Conservation (phyloP, 2,329 filamentous ascomycete genomes). For the Clarireedia sp. region DNA sequence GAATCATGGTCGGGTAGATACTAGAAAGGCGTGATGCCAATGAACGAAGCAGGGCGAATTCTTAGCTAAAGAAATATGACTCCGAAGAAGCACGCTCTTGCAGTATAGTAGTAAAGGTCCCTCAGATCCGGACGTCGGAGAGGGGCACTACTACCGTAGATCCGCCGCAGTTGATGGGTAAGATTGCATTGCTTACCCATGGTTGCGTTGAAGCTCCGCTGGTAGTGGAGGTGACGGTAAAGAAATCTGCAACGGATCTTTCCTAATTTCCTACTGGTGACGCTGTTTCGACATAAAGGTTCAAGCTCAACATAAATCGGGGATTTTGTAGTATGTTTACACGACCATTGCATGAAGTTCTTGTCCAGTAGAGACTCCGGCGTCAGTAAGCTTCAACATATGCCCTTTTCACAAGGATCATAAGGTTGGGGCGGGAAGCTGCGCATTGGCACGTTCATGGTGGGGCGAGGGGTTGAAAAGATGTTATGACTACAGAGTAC, state of each 20-base stretch:
- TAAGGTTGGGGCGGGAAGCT: slow-evolving; percentile 2
- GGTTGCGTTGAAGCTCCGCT: no score
- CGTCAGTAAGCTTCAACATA: no score
- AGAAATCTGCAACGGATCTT: not conserved
- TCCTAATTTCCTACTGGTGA: not conserved
- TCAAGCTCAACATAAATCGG: not conserved
- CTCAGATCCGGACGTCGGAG: not conserved
- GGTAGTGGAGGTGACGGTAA: no score
- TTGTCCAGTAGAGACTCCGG: not conserved
- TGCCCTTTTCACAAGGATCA: slow-evolving; percentile 1
- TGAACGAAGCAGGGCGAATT: not conserved
- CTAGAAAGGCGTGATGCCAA: no score
- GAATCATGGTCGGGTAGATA: no score
- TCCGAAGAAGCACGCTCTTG: not conserved
- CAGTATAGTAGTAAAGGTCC: no score
- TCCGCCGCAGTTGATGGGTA: no score
- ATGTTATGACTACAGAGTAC: slow-evolving; percentile 2
- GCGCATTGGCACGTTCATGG: slow-evolving; percentile 7
- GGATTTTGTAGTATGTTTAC: not conserved
- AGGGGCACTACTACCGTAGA: not conserved
- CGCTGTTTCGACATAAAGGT: not conserved
- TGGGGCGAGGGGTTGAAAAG: slow-evolving; percentile 11
- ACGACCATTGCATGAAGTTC: not conserved
- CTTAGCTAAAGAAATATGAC: not conserved
- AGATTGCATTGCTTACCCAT: no score